Conservation (phyloP, 352 stramenopile species). For the Phytopythium oedochilum region DNA sequence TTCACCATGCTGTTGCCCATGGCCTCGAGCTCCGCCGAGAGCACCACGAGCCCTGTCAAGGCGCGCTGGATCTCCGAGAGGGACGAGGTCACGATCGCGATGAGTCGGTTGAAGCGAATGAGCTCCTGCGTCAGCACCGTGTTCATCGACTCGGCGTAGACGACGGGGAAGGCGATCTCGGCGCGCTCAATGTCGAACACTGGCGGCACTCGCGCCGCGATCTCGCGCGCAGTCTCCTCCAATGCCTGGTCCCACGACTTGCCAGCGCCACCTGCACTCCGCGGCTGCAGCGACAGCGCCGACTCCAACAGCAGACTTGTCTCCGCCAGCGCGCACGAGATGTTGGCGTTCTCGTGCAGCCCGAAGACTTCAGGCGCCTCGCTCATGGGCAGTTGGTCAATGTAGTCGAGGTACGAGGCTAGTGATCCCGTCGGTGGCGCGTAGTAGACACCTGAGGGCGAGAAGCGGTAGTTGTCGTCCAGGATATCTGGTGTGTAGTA, state of each 20-base stretch:
- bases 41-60: slow-evolving; percentile 91
- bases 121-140: slow-evolving; percentile 89
- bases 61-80: slow-evolving; percentile 89
- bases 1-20: slow-evolving; percentile 94
- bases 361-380: slow-evolving; percentile 86
- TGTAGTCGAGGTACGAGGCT: slow-evolving; percentile 66
- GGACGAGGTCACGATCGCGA: slow-evolving; percentile 66
- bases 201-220: slow-evolving; percentile 58
- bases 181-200: slow-evolving; percentile 91
- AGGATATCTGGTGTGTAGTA: slow-evolving; percentile 83
- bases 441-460: slow-evolving; percentile 79
- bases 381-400: slow-evolving; percentile 80
- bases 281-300: slow-evolving; percentile 86
- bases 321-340: slow-evolving; percentile 85
- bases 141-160: slow-evolving; percentile 88
- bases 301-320: slow-evolving; percentile 87
- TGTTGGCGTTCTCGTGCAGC: slow-evolving; percentile 85
- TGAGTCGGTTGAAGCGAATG: slow-evolving; percentile 89
- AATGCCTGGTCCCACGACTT: slow-evolving; percentile 91
- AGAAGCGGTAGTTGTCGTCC: slow-evolving; percentile 75
- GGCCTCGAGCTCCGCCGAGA: slow-evolving; percentile 89
- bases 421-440: slow-evolving; percentile 42
- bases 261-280: slow-evolving; percentile 51
- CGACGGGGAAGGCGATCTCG: slow-evolving; percentile 78
- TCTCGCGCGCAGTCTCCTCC: slow-evolving; percentile 85